Base-by-base conservation (phyloP, 805 yeast species). In the Huiozyma naganishii region DNA sequence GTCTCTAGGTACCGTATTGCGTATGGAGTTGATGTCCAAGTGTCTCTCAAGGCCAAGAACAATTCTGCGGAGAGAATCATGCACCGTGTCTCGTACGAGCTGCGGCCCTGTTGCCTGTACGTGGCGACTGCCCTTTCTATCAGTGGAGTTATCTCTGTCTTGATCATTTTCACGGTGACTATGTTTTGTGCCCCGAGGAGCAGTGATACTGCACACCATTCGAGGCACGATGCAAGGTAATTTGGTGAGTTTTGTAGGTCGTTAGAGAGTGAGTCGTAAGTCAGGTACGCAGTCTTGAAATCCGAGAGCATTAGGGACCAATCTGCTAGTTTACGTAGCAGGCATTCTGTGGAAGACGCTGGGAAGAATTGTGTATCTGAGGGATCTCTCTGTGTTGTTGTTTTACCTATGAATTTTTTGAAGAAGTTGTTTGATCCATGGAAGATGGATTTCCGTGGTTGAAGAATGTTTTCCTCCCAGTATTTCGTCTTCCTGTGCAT, bases 301-400 rank as follows among this genome's bases (percentile, higher is more conserved):
- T 92, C 96, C 33, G 88, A 75, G n/a, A 89, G 64, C 79, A 92
- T 85, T 54, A 90, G 78, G 6, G 88, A 79, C 86, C 95, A 86
- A 60, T 92, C 98, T 0, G 95, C 97, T 28, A 90, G 67, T 56
- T 83, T 82, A 41, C 97, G 69, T 28, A 88, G 70, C 37, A 76
- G 70, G 57, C 85, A 83, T 52, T 87, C 96, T 1, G 80, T 72
- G 0, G 87, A 69, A 2, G 74, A 68, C 8, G 77, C 74, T 37
- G 74, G 64, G 56, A 87, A 88, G 51, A 69, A 76, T 23, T 79
- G 81, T 37, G 70, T 76, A 4, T 64, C 66, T 5, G 66, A 50
- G 54, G 74, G 75, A 61, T 72, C 85, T 41, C 64, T 58, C 30
- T 67, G 50, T 6, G 58, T 50, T 33, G 54, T 57, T 29, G 46